Evolutionary conservation across 129 eudicot species (phyloP), one percentile per base, ranked within the genome.

Genomic region (Pseudognaphalium luteoalbum): DNA sequence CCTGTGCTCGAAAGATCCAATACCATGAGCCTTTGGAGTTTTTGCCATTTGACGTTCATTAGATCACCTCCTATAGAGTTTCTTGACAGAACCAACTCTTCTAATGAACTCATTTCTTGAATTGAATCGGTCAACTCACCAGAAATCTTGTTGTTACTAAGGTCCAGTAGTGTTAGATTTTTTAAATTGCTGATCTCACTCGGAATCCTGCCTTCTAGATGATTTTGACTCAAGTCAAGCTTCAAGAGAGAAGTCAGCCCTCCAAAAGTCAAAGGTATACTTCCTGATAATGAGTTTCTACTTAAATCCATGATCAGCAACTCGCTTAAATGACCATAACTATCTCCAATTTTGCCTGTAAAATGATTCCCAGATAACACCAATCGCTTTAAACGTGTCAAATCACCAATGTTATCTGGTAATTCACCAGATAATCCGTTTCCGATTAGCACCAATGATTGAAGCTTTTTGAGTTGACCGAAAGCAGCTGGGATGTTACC

Each of bases 171-270:
- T 30, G 96, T 90, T 59, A 90, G 51, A 64, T 82, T 84, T 83
- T 85, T 85, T 42, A 88, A 68, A 76, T 73, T 88, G 19, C 81
- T 79, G 19, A 90, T 19, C 54, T 83, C 87, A 29, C 28, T 12
- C 44, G 91, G 89, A 71, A 90, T 88, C 29, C 73, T 42, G 1
- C 93, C 96, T 68, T 62, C 82, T 58, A 90, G 15, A 25, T 72
- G 66, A 54, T 90, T 90, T 75, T 80, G 72, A 76, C 96, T 86
- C 60, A 88, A 71, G 82, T 90, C 96, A 69, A 90, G 93, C 86
- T 90, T 90, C 75, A 90, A 68, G 6, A 90, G 85, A 57, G 96
- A 87, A 77, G 72, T 78, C 79, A 90, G 52, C 73, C 84, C 84
- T 28, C 86, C 86, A 64, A 90, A 59, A 78, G 83, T 77, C 62